Conservation (phyloP, 768 basidiomycete species). For the Amanita jacksonii region DNA sequence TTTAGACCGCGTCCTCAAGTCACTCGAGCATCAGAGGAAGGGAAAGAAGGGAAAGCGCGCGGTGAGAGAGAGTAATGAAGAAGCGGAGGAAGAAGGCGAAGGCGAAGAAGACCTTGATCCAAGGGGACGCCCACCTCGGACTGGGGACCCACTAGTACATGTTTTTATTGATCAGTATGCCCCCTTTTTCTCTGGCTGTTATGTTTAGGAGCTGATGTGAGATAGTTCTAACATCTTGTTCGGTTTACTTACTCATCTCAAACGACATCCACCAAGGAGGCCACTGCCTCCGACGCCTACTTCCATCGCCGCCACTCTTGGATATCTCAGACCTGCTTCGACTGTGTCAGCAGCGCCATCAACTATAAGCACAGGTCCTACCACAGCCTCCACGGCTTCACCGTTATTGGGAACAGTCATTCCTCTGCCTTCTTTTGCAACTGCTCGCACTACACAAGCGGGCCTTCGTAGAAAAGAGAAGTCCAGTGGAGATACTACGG, state of each 20-base stretch:
- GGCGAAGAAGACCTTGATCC: conserved; percentile 26
- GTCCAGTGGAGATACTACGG: conserved; percentile 5
- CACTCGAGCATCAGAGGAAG: conserved; percentile 4
- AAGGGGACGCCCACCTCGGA: conserved; percentile 22
- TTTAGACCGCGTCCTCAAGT: conserved; percentile 4
- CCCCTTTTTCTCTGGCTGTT: conserved; percentile 8
- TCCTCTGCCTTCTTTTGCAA: conserved; percentile 33
- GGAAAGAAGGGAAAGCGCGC: conserved; percentile 4
- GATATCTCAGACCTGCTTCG: background rate
- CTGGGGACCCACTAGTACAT: conserved; percentile 28
- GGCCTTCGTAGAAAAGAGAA: too few relatives aligned
- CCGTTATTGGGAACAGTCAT: conserved; percentile 14
- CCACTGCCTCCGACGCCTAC: conserved; percentile 14
- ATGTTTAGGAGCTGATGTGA: conserved; percentile 14
- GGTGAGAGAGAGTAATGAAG: conserved; percentile 1
- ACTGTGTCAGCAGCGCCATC: conserved; percentile 7
- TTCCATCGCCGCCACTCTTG: background rate
- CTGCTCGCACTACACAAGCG: conserved; percentile 12
- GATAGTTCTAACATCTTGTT: conserved; percentile 81
- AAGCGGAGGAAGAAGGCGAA: conserved; percentile 10
- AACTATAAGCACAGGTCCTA: background rate
- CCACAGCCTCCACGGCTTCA: conserved; percentile 9
- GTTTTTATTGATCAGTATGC: conserved; percentile 55
- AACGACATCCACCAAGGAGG: conserved; percentile 33
- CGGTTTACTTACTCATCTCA: conserved; percentile 65